These are phyloP conservation scores for Epichloe coenophiala DNA, from an alignment of 2,329 filamentous ascomycete genomes.

Conservation along the genomic window DNA sequence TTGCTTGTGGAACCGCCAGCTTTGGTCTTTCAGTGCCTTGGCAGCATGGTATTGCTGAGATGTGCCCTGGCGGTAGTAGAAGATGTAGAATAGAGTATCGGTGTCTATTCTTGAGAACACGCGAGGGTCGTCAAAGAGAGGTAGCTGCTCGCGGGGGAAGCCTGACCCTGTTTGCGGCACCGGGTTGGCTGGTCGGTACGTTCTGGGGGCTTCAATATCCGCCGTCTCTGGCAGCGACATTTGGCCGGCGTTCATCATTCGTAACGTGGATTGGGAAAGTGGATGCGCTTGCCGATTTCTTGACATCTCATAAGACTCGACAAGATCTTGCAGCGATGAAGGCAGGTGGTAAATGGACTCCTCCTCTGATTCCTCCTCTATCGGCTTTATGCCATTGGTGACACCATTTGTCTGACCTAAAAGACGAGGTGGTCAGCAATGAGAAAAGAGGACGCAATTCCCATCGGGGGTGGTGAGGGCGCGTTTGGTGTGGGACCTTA, in stretches of 20 bases:
- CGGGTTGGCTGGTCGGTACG: conserved; percentile 72
- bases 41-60: conserved; percentile 93
- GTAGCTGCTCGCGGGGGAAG: conserved; percentile 84
- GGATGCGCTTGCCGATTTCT: conserved; percentile 53
- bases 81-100: conserved; percentile 94
- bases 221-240: conserved; percentile 57
- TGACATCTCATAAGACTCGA: conserved; percentile 79
- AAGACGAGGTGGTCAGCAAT: background rate
- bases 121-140: conserved; percentile 81
- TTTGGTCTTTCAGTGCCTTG: conserved; percentile 94
- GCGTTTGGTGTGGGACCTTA: conserved; percentile 13
- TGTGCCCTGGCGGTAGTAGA: conserved; percentile 95
- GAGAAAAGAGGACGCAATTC: background rate
- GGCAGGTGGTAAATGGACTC: conserved; percentile 91
- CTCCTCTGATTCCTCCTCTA: conserved; percentile 35
- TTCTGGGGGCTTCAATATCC: conserved; percentile 71
- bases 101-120: conserved; percentile 85
- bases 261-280: conserved; percentile 52
- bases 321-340: conserved; percentile 72
- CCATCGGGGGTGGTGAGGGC: background rate
- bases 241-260: conserved; percentile 65
- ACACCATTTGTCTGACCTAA: conserved; percentile 34
- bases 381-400: conserved; percentile 36
- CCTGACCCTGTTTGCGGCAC: conserved; percentile 63
- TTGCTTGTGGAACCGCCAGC: conserved; percentile 98